Evolutionary conservation across 495 filamentous ascomycete genomes (phyloP), one percentile per base, ranked within the genome.

Genomic region (Trichodelitschia bisporula): DNA sequence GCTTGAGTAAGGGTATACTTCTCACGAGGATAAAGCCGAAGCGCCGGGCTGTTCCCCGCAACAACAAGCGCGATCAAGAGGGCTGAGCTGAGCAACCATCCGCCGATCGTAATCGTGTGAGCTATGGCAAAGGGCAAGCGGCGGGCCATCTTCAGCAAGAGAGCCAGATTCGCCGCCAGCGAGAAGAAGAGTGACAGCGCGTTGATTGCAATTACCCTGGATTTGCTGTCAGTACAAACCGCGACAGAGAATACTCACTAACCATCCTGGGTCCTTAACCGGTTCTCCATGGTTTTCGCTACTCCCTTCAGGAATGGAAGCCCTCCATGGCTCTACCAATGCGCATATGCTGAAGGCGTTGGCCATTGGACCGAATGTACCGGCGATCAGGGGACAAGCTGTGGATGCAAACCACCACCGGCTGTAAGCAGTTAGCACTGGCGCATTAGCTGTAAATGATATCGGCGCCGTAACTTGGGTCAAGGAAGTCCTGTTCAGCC

Each of bases 341-440:
- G 75, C 69, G 44, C 74, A 77, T 23, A 91, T 69, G 45, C 62
- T 76, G 59, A 90, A 79, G 13, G 74, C 69, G 58, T 55, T 71
- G 14, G 78, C 79, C 34, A 86, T 75, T 3, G 80, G 80, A 0
- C 80, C 80, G 32, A 91, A 69, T 0, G 77, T 83, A 25, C 73
- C 78, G 28, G 79, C 77, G 18, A 80, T 56, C 40, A 89, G 60
- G 18, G 80, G 80, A 38, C 79, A 77, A 6, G 67, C 75, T 0
- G 77, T 77, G 14, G 69, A 74, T 5, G 76, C 74, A 39, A 84
- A 72, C 79, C 80, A 91, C 78, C 78, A 91, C 24, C 69, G 68
- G 34, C 70, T 64, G 28, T 43, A 28, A 40, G 38, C 16, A 30
- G 15, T 14, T 21, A 18, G n/a, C 15, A 4, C 10, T 18, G 23